Evolutionary conservation across 2,329 filamentous ascomycete genomes (phyloP).

Genomic region (Fusarium udum): DNA sequence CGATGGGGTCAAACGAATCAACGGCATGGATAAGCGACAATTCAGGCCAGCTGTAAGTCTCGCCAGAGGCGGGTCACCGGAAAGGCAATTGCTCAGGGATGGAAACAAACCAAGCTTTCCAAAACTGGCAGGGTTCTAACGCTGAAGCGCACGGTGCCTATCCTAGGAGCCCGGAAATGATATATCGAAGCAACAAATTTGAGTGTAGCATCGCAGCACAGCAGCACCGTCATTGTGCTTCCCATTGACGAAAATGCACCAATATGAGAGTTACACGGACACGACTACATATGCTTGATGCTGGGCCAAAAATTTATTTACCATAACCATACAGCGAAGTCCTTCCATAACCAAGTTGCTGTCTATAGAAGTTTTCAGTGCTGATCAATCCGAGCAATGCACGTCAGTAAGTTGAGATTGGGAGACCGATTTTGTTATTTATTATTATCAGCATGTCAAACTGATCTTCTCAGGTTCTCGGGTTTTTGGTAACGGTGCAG

Average conservation of each 20-base stretch:
- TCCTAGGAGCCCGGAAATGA: conserved; percentile 15
- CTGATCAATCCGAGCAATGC: not conserved
- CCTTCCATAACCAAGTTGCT: not conserved
- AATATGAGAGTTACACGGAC: conserved; percentile 29
- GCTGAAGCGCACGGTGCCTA: conserved; percentile 10
- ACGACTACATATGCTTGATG: not conserved
- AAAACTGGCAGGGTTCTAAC: conserved; percentile 25
- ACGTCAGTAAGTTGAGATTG: not conserved
- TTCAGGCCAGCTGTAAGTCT: conserved; percentile 28
- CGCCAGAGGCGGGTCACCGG: conserved; percentile 39
- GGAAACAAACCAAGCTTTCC: conserved; percentile 30
- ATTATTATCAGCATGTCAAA: not conserved
- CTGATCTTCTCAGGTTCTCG: not conserved
- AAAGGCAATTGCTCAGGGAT: conserved; percentile 34
- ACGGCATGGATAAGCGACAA: conserved; percentile 41
- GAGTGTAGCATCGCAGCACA: conserved; percentile 16
- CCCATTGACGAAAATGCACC: conserved; percentile 25
- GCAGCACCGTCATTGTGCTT: conserved; percentile 30
- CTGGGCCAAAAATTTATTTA: not conserved
- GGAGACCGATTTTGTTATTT: not conserved
- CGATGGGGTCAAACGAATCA: conserved; percentile 38
- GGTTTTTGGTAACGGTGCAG: not conserved
- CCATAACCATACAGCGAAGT: not conserved
- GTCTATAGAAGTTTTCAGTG: not conserved
- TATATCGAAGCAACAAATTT: conserved; percentile 20